These are phyloP conservation scores for Jackrogersella minutella DNA, from an alignment of 495 filamentous ascomycete genomes.

Conservation along the genomic window DNA sequence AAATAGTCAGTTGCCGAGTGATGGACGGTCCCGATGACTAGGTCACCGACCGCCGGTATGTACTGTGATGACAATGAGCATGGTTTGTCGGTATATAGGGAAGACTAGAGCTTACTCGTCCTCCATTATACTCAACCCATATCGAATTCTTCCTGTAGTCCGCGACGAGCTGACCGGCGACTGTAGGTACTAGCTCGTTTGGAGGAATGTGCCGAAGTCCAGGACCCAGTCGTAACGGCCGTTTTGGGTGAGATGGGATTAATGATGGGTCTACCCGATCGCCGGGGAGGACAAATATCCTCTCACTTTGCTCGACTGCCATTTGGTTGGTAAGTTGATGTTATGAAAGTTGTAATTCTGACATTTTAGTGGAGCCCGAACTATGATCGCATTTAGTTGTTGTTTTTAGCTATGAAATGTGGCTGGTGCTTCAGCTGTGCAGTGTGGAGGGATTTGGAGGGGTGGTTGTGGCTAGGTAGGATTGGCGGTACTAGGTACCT, in stretches of 20 bases:
- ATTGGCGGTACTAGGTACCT: not conserved
- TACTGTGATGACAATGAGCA: conserved; percentile 65
- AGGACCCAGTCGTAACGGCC: conserved; percentile 82
- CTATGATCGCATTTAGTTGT: conserved; percentile 15
- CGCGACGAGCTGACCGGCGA: conserved; percentile 78
- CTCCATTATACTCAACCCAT: conserved; percentile 75
- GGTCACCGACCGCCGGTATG: conserved; percentile 75
- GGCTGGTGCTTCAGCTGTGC: conserved; percentile 10
- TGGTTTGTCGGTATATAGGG: not conserved
- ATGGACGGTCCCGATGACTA: conserved; percentile 84
- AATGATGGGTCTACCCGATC: conserved; percentile 73
- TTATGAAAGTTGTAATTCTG: conserved; percentile 4
- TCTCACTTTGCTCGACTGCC: conserved; percentile 51
- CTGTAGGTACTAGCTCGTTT: conserved; percentile 72
- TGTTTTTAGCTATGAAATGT: conserved; percentile 8
- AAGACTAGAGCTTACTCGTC: conserved; percentile 58
- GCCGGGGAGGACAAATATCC: conserved; percentile 75
- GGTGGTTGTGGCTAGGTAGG: conserved; percentile 40
- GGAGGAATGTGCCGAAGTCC: conserved; percentile 81
- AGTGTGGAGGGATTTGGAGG: conserved; percentile 25
- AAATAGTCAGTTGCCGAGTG: conserved; percentile 78
- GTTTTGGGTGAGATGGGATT: conserved; percentile 67
- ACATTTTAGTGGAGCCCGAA: conserved; percentile 23
- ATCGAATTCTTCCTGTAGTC: conserved; percentile 81
- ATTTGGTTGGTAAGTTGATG: conserved; percentile 44